phyloP scores from a whole-genome alignment of 805 yeast species.

The Monosporozyma siamensis region DNA sequence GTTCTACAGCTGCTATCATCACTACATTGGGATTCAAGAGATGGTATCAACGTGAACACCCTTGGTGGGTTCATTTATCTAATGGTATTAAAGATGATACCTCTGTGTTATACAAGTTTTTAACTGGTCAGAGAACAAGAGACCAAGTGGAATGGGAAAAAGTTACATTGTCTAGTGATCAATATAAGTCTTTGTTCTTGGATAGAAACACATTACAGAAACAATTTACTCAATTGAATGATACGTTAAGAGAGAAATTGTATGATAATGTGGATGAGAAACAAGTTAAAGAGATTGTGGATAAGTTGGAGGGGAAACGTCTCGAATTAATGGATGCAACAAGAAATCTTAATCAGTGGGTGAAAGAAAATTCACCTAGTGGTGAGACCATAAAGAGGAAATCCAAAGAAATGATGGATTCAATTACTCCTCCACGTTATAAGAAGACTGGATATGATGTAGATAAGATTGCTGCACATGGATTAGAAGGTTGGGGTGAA shows the following conservation, averaged over 20 bases:
- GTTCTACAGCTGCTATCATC: neutral
- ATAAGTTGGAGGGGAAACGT: conserved; percentile 2
- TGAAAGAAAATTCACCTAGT: conserved; percentile 6
- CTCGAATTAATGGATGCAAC: conserved; percentile 10
- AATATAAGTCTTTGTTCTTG: neutral
- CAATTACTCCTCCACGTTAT: too few species aligned
- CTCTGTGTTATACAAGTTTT: neutral
- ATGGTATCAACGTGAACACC: neutral
- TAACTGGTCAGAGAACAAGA: neutral
- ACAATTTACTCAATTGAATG: neutral
- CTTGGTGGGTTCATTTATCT: neutral
- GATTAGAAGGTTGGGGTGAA: conserved; percentile 41
- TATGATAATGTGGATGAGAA: neutral
- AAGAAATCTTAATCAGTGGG: conserved; percentile 1
- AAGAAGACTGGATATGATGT: too few species aligned
- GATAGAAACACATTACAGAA: neutral
- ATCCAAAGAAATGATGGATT: neutral
- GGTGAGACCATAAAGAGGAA: conserved; percentile 9
- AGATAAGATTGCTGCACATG: conserved; percentile 29
- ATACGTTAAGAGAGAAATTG: neutral
- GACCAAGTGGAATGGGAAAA: neutral
- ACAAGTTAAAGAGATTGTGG: conserved; percentile 11
- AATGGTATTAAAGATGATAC: conserved; percentile 2
- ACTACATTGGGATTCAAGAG: neutral
- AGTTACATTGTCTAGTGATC: neutral